Percentiles rank a stretch among this genome's conserved stretches.
phyloP scores from a whole-genome alignment of 805 yeast species.

The Saccharomycopsis javanensis region DNA sequence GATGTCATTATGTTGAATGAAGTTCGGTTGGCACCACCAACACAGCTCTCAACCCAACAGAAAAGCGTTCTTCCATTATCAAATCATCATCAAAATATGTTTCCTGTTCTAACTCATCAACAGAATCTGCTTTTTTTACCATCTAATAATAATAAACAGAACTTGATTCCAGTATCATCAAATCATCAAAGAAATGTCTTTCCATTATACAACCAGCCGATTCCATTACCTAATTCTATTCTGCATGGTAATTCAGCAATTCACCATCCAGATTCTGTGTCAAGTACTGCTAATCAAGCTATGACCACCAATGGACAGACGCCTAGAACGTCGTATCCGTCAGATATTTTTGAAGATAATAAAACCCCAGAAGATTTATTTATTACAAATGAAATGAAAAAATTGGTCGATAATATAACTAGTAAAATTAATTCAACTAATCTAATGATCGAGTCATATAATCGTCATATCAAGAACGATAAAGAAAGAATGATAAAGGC shows the following conservation, averaged over 20 bases:
- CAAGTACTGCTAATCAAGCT: neutral
- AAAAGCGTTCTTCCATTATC: no score
- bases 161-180: no score
- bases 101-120: no score
- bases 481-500: neutral
- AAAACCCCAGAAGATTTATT: neutral
- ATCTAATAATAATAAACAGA: no score
- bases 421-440: neutral
- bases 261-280: neutral
- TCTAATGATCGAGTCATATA: neutral
- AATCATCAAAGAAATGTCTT: no score
- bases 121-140: no score
- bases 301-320: neutral
- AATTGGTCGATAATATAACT: neutral
- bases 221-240: slow-evolving; percentile 4
- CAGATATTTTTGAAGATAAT: no score
- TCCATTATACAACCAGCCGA: slow-evolving; percentile 13
- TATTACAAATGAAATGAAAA: neutral
- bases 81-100: no score
- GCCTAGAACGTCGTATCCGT: no score
- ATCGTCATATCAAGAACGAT: neutral
- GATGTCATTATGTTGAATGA: neutral
- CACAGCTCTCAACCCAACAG: neutral
- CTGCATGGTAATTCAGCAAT: slow-evolving; percentile 3
- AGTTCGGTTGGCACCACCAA: neutral